A percentile compares a stretch with the other conserved stretches of the same genome.
Evolutionary conservation across 2,329 filamentous ascomycete species (phyloP).

Genomic region (Verticillium dahliae): DNA sequence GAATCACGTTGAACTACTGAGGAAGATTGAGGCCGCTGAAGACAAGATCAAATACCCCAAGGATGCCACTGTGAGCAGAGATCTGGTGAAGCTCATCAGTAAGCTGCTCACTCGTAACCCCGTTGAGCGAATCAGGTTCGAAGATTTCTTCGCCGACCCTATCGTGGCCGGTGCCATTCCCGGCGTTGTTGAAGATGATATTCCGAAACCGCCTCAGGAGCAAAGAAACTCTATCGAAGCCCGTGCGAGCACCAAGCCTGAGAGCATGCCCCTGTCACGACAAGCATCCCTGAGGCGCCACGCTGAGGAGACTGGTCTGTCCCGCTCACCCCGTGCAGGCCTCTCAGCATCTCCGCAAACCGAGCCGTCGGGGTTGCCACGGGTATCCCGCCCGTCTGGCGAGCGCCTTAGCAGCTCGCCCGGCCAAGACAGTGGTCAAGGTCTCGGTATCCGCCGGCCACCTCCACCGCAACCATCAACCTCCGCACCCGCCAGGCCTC

Average conservation of each 20-base stretch:
- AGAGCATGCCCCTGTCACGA: constrained; percentile 21
- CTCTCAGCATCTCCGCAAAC: constrained; percentile 34
- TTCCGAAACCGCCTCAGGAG: constrained; percentile 34
- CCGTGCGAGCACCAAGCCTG: constrained; percentile 1
- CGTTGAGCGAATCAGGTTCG: constrained; percentile 77
- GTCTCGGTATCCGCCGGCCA: constrained; percentile 46
- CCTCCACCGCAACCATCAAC: constrained; percentile 37
- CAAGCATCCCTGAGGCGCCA: constrained; percentile 34
- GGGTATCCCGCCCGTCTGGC: constrained; percentile 13
- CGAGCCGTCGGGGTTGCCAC: constrained; percentile 23
- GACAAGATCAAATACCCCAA: constrained; percentile 79
- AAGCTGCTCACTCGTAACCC: constrained; percentile 79
- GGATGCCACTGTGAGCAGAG: constrained; percentile 63
- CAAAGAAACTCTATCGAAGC: constrained; percentile 22
- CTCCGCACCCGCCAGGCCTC: constrained; percentile 40
- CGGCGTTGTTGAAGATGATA: constrained; percentile 71
- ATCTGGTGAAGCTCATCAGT: constrained; percentile 76
- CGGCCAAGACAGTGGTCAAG: constrained; percentile 40
- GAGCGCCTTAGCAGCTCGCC: constrained; percentile 19
- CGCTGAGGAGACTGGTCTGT: constrained; percentile 21
- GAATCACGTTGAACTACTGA: constrained; percentile 77
- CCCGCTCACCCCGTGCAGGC: constrained; percentile 34
- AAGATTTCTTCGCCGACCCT: constrained; percentile 72
- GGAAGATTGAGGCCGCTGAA: constrained; percentile 84
- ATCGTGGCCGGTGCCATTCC: constrained; percentile 73